Evolutionary conservation across 1,284 basidiomycete genomes (phyloP), one percentile per base, ranked within the genome.

Genomic region (Malassezia sp.): DNA sequence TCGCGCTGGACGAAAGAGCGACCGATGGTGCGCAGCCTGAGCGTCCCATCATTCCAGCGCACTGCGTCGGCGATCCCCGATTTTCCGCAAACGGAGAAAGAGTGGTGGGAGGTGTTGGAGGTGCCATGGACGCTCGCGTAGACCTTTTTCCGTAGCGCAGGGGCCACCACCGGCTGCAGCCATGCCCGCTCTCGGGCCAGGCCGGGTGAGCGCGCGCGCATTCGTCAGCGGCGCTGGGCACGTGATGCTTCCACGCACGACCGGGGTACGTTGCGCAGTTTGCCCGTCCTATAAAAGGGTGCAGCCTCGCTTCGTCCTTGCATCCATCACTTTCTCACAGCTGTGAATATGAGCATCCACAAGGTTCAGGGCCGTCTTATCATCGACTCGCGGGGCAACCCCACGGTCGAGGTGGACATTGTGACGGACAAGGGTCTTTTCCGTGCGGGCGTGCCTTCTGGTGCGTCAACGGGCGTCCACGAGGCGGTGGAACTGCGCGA

Each of bases 401-500:
- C 67, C 45, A 70, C 67, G 46, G 60, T 70, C 54, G 67, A 70
- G 56, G 67, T 70, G 24, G 67, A 70, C 59, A 49, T 70, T 30
- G 50, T 46, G 39, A 70, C 67, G 42, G 60, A 57, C 31, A 70
- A 70, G 57, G 90, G 91, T 58, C 82, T 82, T 63, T 97, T 84
- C 84, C 84, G 87, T 59, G 86, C 88, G 56, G 80, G 87, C 58
- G 93, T 97, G 36, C 93, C 93, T 47, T 96, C 90, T 49, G 93
- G 93, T 73, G 93, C 93, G 40, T 97, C 91, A 52, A 97, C 91
- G 49, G 93, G 93, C 78, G 77, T 88, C 62, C 88, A 97, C 75
- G 93, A 99, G 76, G 93, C 93, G 58, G 87, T 93, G 59, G 93
- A 99, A 77, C 84, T 97, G 71, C 87, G 93, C 63, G 93, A 99